Evolutionary conservation across 2,329 filamentous ascomycete genomes (phyloP), one percentile per base, ranked within the genome.

Genomic region (Zasmidium citrigriseum): DNA sequence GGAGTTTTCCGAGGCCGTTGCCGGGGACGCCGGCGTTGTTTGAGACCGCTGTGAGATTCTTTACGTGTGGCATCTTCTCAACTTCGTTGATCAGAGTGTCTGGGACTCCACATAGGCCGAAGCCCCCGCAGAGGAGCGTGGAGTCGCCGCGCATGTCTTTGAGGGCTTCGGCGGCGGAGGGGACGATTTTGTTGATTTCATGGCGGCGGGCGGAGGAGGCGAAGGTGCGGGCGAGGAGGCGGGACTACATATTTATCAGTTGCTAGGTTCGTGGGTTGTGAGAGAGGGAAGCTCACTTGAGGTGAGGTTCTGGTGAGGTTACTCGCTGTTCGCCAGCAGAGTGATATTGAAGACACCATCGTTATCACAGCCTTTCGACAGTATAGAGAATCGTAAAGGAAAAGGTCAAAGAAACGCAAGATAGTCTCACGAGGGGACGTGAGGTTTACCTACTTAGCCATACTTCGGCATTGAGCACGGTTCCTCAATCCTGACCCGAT

Each of bases 11-110:
- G 16, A 93, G 77, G 1, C 90, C 90, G 3, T 86, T 84, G 24
- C 86, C 85, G 41, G 88, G 85, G 25, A 86, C 81, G 23, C 90
- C 90, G 7, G 89, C 89, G 70, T 93, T 93, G 71, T 93, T 93
- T 52, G 89, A 92, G 1, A 93, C 87, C 20, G 89, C 89, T 0
- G 89, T 91, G 25, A 93, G 79, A 1, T 85, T 77, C 48, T 77
- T 79, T 46, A 82, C 72, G 52, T 74, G 79, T 3, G 86, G 83
- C 4, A 79, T 77, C 4, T 85, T 86, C 68, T 85, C 81, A 41
- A 93, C 82, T 16, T 87, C 86, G 44, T 84, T 80, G 67, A 92
- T 92, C 5, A 92, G 76, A 0, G 89, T 91, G 70, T 91, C 88
- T 81, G 72, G 65, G 18, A 92, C 88, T 64, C 90, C 90, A 66